These are phyloP conservation scores for Dunaliella sp. DNA, from an alignment of 139 green algal species.

Conservation along the genomic window DNA sequence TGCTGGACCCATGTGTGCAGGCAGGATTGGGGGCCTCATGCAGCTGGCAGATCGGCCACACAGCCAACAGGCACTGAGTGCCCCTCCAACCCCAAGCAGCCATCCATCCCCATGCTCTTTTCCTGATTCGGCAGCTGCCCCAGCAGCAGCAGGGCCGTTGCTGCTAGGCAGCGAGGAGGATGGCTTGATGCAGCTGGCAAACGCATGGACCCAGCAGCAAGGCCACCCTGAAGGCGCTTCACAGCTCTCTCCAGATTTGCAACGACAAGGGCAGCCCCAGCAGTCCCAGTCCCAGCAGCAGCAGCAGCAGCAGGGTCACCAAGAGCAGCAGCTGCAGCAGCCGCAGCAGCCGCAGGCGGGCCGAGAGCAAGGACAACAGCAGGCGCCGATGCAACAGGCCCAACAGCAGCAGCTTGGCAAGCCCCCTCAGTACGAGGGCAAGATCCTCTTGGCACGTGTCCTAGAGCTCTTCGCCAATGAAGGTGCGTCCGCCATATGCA, in stretches of 20 bases:
- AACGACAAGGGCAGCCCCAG: too few species aligned
- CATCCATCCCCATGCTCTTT: too few species aligned
- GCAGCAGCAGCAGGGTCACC: neutral
- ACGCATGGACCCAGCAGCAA: too few species aligned
- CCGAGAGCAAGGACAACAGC: neutral
- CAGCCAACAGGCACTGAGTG: too few species aligned
- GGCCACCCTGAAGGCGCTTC: neutral
- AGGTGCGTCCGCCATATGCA: too few species aligned
- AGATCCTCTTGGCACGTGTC: neutral
- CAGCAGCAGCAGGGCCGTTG: neutral
- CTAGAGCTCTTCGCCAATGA: neutral
- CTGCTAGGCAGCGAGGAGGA: neutral
- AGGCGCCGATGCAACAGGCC: neutral
- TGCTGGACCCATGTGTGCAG: too few species aligned
- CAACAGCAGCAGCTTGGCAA: neutral
- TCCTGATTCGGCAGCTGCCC: too few species aligned
- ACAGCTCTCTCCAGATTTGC: neutral
- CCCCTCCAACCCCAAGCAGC: too few species aligned
- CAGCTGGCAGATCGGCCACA: too few species aligned
- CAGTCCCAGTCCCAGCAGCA: neutral
- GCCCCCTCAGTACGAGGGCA: neutral
- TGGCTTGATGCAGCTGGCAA: neutral
- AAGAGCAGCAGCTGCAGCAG: neutral
- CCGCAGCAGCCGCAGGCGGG: neutral
- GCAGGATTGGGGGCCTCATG: too few species aligned